Evolutionary conservation across 1,139 yeast species (phyloP), one percentile per base, ranked within the genome.

Genomic region (Candida frijolesensis): DNA sequence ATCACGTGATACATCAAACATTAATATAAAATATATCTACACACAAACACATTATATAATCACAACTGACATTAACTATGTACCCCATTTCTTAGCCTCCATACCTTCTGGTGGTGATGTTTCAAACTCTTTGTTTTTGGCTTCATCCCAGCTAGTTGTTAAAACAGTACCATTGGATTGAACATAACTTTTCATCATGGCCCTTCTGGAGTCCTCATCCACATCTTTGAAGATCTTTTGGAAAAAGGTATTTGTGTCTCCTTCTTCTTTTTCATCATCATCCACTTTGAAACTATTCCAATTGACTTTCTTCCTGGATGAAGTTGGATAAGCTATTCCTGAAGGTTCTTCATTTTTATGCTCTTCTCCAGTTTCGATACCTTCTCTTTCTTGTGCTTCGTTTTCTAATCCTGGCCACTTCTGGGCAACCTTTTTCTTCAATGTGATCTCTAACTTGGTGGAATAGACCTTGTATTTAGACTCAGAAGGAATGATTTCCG

Each of bases 151-250:
- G 64, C 89, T 88, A 6, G 99, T 95, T 46, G 96, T 89, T 54
- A 95, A 74, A 1, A 96, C 84, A 0, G 99, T 95, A 16, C 99
- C 99, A 57, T 89, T 88, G 59, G 96, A 89, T 68, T 95, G 97
- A n/a, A 83, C 77, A 62, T 83, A 94, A 48, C 97, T 89, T 70
- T 95, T 95, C 95, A 90, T 88, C 98, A 95, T 95, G 1, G 99
- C 99, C 51, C 96, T 78, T 58, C 77, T 78, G 0, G 96, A 87
- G 61, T 94, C 97, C 10, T 88, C 96, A 63, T 91, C 96, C 0
- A 96, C 95, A 57, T 80, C 84, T 39, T 80, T 79, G 69, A 87
- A 95, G 11, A 95, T 66, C 54, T 83, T 78, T 57, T 84, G 80
- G 72, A 95, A 94, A 61, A 95, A 91, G 0, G 79, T 87, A 53